phyloP scores from a whole-genome alignment of 73 alveolate species.

The Effrenium voratum region DNA sequence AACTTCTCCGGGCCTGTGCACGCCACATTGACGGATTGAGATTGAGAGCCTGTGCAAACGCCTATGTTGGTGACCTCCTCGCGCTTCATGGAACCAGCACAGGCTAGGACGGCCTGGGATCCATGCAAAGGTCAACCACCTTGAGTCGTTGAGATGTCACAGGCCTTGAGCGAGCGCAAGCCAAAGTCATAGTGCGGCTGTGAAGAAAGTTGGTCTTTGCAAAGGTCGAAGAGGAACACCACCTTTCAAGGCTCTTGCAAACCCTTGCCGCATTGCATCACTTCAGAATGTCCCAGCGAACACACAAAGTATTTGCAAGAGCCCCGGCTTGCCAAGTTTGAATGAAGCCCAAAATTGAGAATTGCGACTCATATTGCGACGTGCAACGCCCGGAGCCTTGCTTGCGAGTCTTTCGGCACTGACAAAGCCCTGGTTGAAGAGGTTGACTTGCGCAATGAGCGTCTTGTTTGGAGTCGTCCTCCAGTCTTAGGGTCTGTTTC shows the following conservation, averaged over 20 bases:
- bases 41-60: too few relatives aligned
- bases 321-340: too few relatives aligned
- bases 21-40: too few relatives aligned
- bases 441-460: conserved; percentile 83
- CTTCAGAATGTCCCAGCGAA: too few relatives aligned
- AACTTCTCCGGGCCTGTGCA: conserved; percentile 73
- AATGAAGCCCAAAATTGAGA: too few relatives aligned
- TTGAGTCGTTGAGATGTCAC: too few relatives aligned
- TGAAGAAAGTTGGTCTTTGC: conserved; percentile 98
- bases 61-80: conserved; percentile 93
- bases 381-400: conserved; percentile 55
- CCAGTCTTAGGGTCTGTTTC: neutral
- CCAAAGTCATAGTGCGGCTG: conserved; percentile 99
- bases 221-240: conserved; percentile 98
- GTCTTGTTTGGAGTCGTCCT: conserved; percentile 86
- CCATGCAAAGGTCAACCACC: too few relatives aligned
- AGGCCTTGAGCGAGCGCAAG: conserved; percentile 99
- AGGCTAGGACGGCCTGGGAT: conserved; percentile 90
- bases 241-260: too few relatives aligned
- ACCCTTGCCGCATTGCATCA: too few relatives aligned
- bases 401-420: conserved; percentile 99
- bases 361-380: too few relatives aligned
- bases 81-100: conserved; percentile 94
- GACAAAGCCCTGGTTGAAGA: conserved; percentile 98
- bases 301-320: too few relatives aligned